Evolutionary conservation across 192 early-diverging fungal genomes (phyloP).

Genomic region (Gamsiella multidivaricata): DNA sequence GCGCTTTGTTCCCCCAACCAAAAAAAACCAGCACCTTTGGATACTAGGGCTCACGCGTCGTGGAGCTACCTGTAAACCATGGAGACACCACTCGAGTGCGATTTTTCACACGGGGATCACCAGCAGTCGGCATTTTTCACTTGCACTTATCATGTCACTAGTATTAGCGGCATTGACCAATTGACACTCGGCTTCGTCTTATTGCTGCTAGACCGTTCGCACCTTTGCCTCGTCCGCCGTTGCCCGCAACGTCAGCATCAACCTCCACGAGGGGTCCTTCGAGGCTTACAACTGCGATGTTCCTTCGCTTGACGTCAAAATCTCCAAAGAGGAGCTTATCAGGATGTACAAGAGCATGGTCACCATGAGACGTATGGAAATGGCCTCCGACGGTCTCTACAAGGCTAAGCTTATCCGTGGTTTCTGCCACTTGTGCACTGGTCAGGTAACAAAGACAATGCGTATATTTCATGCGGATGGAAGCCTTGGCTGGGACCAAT

Average conservation of each 20-base stretch:
- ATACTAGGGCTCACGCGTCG: too few species aligned
- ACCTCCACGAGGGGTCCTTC: constrained; percentile 77
- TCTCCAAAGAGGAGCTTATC: constrained; percentile 80
- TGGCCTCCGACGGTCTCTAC: constrained; percentile 93
- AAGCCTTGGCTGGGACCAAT: not conserved
- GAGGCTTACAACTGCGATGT: constrained; percentile 86
- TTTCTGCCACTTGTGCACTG: constrained; percentile 98
- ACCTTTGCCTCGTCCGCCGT: constrained; percentile 55
- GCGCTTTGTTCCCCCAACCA: constrained; percentile 2
- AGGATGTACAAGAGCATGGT: constrained; percentile 91
- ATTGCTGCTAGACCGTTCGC: constrained; percentile 33
- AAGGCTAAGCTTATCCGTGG: constrained; percentile 97
- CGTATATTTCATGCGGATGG: not conserved
- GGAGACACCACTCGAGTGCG: too few species aligned
- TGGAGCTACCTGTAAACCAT: too few species aligned
- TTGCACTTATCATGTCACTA: too few species aligned
- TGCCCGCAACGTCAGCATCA: constrained; percentile 68
- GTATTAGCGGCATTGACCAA: too few species aligned
- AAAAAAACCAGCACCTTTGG: too few species aligned
- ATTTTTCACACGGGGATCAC: too few species aligned
- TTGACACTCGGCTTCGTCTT: not conserved
- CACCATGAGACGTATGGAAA: constrained; percentile 91
- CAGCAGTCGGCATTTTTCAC: too few species aligned
- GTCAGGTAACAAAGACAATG: constrained; percentile 73
- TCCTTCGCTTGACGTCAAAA: constrained; percentile 68